Base-by-base conservation (phyloP, 306 rosid genomes). In the Vigna mungo region DNA sequence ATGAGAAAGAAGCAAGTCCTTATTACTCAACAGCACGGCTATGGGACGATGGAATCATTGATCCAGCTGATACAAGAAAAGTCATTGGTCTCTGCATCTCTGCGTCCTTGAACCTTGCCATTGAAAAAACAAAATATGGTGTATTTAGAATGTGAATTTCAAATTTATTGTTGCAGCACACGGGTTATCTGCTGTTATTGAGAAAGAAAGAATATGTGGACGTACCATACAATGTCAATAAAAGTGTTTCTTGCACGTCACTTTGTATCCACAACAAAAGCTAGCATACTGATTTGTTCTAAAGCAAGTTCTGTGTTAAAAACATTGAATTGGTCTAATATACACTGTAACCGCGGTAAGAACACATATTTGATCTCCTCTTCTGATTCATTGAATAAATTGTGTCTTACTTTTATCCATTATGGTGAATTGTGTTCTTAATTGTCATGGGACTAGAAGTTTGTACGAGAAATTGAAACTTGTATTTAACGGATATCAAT, bases 51-150 rank as follows among this genome's bases (percentile, higher is more conserved):
- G 97, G 97, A 77, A 81, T 95, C 68, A 89, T 92, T 76, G 98
- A 95, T 86, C 98, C 98, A 51, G 98, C 98, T 1, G 98, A 95
- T 83, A 90, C 96, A 37, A 88, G 97, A 86, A 95, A 78, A 83
- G 60, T 92, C 13, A 84, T 95, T 20, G 97, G 97, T 37, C 87
- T 95, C 53, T 87, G 85, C 81, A 62, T 95, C 68, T 95, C 98
- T 32, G 93, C 97, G 30, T 92, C 95, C 63, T 59, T 68, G 78
- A 89, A 90, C 89, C 91, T 93, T 65, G 84, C 65, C 74, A 81
- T 84, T 2, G 85, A 90, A 87, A 86, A 82, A 32, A 92, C 98
- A 77, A 92, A 89, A 84, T 94, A 78, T 60, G 97, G 98, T 80
- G 97, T 94, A 54, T 94, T 94, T 84, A 85, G 98, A 78, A 94